phyloP scores from a whole-genome alignment of 495 filamentous ascomycete genomes.

The Penicillium soppii region DNA sequence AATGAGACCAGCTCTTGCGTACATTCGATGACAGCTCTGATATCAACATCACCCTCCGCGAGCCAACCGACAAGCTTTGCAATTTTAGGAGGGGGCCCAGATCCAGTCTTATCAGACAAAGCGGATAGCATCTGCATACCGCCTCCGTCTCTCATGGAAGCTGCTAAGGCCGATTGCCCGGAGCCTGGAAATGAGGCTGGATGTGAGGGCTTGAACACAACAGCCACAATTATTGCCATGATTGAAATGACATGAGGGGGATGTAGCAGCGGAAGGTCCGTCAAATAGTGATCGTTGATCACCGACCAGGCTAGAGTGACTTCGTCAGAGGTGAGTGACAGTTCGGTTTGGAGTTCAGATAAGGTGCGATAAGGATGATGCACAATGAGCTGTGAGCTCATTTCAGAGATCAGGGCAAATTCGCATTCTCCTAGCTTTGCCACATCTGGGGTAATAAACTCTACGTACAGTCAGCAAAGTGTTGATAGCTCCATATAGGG shows the following conservation, averaged over 20 bases:
- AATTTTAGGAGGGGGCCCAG: conserved; percentile 53
- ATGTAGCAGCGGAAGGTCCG: conserved; percentile 84
- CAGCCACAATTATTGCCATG: conserved; percentile 82
- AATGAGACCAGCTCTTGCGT: conserved; percentile 94
- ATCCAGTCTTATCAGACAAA: conserved; percentile 33
- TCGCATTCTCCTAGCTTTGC: conserved; percentile 93
- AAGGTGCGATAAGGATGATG: conserved; percentile 97
- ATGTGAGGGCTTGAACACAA: conserved; percentile 68
- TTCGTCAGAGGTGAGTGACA: conserved; percentile 77
- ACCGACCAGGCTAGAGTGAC: conserved; percentile 75
- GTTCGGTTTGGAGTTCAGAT: conserved; percentile 64
- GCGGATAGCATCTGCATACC: conserved; percentile 42
- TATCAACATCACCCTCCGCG: conserved; percentile 88
- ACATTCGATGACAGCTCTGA: conserved; percentile 88
- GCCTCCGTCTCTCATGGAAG: conserved; percentile 40
- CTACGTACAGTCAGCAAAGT: conserved; percentile 40
- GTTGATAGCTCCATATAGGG: neutral
- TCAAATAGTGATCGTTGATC: conserved; percentile 96
- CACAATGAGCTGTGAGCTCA: conserved; percentile 90
- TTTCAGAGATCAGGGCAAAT: conserved; percentile 91
- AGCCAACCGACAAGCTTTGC: conserved; percentile 81
- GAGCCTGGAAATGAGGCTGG: conserved; percentile 39
- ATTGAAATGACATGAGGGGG: conserved; percentile 89
- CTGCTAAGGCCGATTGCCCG: conserved; percentile 37
- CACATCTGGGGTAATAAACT: conserved; percentile 77